Base-by-base conservation (phyloP, 805 yeast species). In the Jamesozyma gamospora region DNA sequence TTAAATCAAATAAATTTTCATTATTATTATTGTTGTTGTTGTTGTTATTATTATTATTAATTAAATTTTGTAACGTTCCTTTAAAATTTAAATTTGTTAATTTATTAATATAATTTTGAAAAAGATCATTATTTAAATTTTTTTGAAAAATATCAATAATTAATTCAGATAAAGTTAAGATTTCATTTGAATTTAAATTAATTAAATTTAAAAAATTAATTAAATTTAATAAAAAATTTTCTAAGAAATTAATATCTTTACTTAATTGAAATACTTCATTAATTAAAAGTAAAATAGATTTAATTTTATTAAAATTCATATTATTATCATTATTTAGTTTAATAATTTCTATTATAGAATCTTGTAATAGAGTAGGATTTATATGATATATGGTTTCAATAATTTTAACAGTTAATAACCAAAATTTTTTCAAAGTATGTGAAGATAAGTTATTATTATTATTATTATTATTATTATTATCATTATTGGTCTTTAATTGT, bases 151-250 rank as follows among this genome's bases (percentile, higher is more conserved):
- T 50, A 35, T 57, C 61, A 30, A 41, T 41, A 8, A 54, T 43
- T 42, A 40, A 58, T 56, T 55, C 56, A 7, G 44, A 44, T 3
- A 46, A 34, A 37, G 34, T 12, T 16, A 58, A 48, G 10, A 50
- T 47, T 35, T 52, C 41, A 18, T 55, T 45, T 31, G 38, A 21
- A 49, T 52, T 17, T 43, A 37, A 16, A 16, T 32, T 21, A 31
- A 21, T 19, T 26, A 28, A 33, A 24, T 65, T 62, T 26, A 63
- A 43, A 4, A 60, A 47, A 17, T 52, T 53, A 10, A 65, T 44
- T 36, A 68, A 47, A 10, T 54, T 39, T 4, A 64, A 63, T 24
- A 62, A 51, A 32, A 64, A 61, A 13, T 49, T 44, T 27, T 53
- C 46, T 9, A 39, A 11, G 4, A 25, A 18, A 12, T 51, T 42